Conservation (phyloP, 2,329 filamentous ascomycete species). For the Mariannaea sp. region DNA sequence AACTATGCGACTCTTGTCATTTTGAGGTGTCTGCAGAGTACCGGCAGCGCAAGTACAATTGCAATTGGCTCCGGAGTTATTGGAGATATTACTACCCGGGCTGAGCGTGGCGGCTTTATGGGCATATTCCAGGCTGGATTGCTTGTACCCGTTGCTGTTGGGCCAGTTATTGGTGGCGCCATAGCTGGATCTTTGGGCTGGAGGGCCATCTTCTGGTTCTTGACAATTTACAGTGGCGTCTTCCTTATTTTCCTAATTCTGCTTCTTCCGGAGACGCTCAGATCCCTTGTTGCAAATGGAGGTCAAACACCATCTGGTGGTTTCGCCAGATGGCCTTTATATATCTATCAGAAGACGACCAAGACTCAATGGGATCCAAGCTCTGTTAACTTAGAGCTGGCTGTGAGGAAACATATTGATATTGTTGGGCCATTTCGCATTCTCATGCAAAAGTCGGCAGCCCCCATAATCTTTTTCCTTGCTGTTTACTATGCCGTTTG, state of each 20-base stretch:
- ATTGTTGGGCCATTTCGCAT: slow-evolving; percentile 52
- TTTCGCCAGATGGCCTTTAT: slow-evolving; percentile 39
- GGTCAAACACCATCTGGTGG: slow-evolving; percentile 49
- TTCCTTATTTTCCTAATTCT: slow-evolving; percentile 11
- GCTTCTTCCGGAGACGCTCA: slow-evolving; percentile 20
- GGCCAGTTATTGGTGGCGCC: slow-evolving; percentile 49
- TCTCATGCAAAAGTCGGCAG: slow-evolving; percentile 49
- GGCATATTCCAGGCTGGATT: slow-evolving; percentile 33
- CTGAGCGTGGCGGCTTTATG: slow-evolving; percentile 39
- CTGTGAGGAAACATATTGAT: slow-evolving; percentile 45
- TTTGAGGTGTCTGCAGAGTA: slow-evolving; percentile 53
- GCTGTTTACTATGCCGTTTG: slow-evolving; percentile 58
- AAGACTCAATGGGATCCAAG: slow-evolving; percentile 27
- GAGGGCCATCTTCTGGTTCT: slow-evolving; percentile 30
- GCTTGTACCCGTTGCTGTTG: slow-evolving; percentile 49
- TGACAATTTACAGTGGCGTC: slow-evolving; percentile 22
- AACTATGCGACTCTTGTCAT: slow-evolving; percentile 50
- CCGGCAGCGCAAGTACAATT: slow-evolving; percentile 50
- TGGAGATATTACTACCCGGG: slow-evolving; percentile 38
- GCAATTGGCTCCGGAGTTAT: slow-evolving; percentile 41
- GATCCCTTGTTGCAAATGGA: slow-evolving; percentile 23
- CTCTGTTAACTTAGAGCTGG: not conserved
- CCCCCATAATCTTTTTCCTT: slow-evolving; percentile 52
- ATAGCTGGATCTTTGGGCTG: slow-evolving; percentile 39
- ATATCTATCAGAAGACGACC: slow-evolving; percentile 41